Conservation (phyloP, 805 yeast species). For the Dipodascus albidus region DNA sequence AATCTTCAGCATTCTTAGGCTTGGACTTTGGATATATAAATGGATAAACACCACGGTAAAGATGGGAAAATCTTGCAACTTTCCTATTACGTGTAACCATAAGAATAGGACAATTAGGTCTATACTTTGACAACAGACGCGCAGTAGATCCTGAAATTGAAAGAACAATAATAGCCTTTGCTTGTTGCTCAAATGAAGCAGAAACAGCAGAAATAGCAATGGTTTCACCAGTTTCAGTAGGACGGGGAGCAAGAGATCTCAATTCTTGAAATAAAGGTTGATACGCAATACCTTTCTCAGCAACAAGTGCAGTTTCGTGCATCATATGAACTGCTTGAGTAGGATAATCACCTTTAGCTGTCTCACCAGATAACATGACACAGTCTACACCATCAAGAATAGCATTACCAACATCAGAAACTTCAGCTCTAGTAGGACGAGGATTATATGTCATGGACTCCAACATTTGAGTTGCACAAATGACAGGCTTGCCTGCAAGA, state of each 20-base stretch:
- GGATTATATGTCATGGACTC: constrained; percentile 99
- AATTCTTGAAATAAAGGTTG: constrained; percentile 71
- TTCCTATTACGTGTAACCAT: constrained; percentile 94
- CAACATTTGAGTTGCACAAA: constrained; percentile 99
- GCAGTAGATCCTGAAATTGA: constrained; percentile 94
- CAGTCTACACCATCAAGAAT: constrained; percentile 99
- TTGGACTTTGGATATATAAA: constrained; percentile 62
- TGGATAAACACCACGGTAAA: constrained; percentile 98
- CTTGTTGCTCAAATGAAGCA: constrained; percentile 91
- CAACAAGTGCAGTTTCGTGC: constrained; percentile 94
- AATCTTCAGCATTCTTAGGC: constrained; percentile 48
- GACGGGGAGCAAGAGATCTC: constrained; percentile 73
- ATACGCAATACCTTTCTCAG: constrained; percentile 95
- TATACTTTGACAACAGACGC: constrained; percentile 92
- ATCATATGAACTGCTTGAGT: constrained; percentile 95
- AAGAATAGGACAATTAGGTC: constrained; percentile 94
- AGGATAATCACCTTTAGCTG: constrained; percentile 99
- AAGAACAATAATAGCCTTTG: constrained; percentile 92
- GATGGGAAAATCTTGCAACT: constrained; percentile 91
- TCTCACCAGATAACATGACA: constrained; percentile 99
- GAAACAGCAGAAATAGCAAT: constrained; percentile 95
- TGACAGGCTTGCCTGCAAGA: constrained; percentile 98
- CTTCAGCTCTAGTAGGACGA: constrained; percentile 99
- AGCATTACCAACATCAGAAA: constrained; percentile 98
- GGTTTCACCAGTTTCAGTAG: constrained; percentile 91